Conservation (phyloP, 805 yeast genomes). For the Yarrowia osloensis region DNA sequence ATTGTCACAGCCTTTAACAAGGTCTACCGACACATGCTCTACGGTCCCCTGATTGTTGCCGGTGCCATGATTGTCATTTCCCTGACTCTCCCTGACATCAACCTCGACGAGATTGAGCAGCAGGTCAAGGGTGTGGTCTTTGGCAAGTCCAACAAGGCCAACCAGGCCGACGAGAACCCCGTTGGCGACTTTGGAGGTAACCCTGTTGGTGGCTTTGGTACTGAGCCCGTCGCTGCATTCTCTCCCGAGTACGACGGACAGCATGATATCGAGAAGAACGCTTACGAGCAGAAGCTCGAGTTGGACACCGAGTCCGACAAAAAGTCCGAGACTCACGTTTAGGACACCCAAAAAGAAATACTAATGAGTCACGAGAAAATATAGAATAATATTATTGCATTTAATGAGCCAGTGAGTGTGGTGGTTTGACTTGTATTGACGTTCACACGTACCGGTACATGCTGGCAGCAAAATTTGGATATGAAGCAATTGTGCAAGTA, state of each 20-base stretch:
- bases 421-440: too few relatives aligned
- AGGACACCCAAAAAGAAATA: neutral
- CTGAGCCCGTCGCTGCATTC: slow-evolving; percentile 23
- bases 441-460: too few relatives aligned
- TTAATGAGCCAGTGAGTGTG: neutral
- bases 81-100: slow-evolving; percentile 24
- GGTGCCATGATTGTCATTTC: slow-evolving; percentile 31
- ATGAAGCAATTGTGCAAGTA: too few relatives aligned
- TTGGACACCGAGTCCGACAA: slow-evolving; percentile 5
- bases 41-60: slow-evolving; percentile 31
- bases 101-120: slow-evolving; percentile 29
- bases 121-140: slow-evolving; percentile 16
- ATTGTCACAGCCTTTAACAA: slow-evolving; percentile 31
- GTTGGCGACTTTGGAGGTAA: slow-evolving; percentile 22
- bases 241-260: slow-evolving; percentile 16
- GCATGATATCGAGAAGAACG: slow-evolving; percentile 21
- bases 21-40: slow-evolving; percentile 30
- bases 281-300: slow-evolving; percentile 1
- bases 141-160: slow-evolving; percentile 15
- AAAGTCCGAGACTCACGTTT: neutral
- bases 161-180: slow-evolving; percentile 2
- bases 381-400: neutral
- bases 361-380: slow-evolving; percentile 7
- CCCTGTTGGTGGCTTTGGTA: slow-evolving; percentile 15
- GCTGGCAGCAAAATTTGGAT: too few relatives aligned